These are phyloP conservation scores for Aureobasidium sp. DNA, from an alignment of 2,329 filamentous ascomycete genomes.

Conservation along the genomic window DNA sequence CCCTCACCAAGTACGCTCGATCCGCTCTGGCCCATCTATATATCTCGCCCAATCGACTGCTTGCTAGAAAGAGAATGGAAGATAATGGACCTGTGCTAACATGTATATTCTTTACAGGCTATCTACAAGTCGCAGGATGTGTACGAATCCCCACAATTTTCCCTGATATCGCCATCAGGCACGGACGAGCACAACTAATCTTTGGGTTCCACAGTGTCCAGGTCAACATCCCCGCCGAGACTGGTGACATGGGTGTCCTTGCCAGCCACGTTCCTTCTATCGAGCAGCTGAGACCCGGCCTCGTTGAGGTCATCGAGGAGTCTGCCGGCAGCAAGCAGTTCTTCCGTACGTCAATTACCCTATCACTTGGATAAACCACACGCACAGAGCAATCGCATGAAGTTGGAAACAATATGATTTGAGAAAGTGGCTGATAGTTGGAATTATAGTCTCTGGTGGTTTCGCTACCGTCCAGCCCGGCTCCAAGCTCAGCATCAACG, in stretches of 20 bases:
- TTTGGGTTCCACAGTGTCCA: conserved; percentile 64
- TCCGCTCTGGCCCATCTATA: background rate
- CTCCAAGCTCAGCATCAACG: conserved; percentile 95
- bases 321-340: conserved; percentile 86
- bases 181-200: conserved; percentile 9
- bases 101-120: conserved; percentile 38
- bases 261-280: conserved; percentile 98
- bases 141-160: conserved; percentile 40
- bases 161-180: conserved; percentile 2
- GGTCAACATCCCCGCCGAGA: conserved; percentile 97
- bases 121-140: conserved; percentile 66
- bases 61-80: background rate
- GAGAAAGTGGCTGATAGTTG: background rate
- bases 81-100: conserved; percentile 20
- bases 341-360: conserved; percentile 69
- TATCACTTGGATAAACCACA: conserved; percentile 9
- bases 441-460: conserved; percentile 75
- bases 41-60: background rate
- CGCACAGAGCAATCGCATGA: background rate
- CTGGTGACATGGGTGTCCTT: conserved; percentile 98
- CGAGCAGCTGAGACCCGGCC: conserved; percentile 95
- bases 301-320: conserved; percentile 95
- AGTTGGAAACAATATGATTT: background rate
- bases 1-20: conserved; percentile 83
- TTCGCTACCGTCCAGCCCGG: conserved; percentile 96